Conservation (phyloP, 257 asterid genomes). For the Ilex asprella region DNA sequence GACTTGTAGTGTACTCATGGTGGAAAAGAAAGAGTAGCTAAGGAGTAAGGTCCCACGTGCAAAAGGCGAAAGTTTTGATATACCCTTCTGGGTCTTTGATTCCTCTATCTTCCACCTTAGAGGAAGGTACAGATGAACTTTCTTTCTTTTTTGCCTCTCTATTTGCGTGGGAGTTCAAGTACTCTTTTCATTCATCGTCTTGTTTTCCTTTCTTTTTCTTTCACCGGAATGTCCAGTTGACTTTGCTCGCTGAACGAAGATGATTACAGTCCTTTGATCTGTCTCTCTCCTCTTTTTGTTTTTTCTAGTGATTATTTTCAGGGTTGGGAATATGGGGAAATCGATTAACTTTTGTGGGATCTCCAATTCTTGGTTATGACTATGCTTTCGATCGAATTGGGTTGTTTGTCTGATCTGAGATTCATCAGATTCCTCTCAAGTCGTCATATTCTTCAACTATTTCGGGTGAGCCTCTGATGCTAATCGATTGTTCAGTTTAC, state of each 20-base stretch:
- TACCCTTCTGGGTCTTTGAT: slow-evolving; percentile 6
- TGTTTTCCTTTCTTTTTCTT: slow-evolving; percentile 10
- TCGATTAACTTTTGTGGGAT: slow-evolving; percentile 29
- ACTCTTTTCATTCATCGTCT: slow-evolving; percentile 11
- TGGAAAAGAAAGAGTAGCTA: slow-evolving; percentile 17
- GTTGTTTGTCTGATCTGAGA: slow-evolving; percentile 49
- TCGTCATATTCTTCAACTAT: slow-evolving; percentile 54
- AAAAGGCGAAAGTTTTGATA: slow-evolving; percentile 33
- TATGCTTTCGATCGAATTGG: slow-evolving; percentile 47
- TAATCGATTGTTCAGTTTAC: neutral
- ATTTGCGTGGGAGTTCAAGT: slow-evolving; percentile 47
- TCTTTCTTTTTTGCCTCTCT: slow-evolving; percentile 23
- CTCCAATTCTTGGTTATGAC: slow-evolving; percentile 27
- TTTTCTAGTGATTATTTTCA: too few species aligned
- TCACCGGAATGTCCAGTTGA: slow-evolving; percentile 10
- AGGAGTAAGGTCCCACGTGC: slow-evolving; percentile 27
- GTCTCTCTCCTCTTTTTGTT: too few species aligned
- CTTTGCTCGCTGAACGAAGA: too few species aligned
- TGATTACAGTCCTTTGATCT: too few species aligned
- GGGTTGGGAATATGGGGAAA: slow-evolving; percentile 18
- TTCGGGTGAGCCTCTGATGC: slow-evolving; percentile 38
- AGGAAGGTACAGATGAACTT: slow-evolving; percentile 14
- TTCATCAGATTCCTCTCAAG: slow-evolving; percentile 49
- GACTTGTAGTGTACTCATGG: slow-evolving; percentile 39
- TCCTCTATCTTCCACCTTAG: slow-evolving; percentile 14